Evolutionary conservation across 2,329 filamentous ascomycete genomes (phyloP).

Genomic region (Leptographium galeiforme): DNA sequence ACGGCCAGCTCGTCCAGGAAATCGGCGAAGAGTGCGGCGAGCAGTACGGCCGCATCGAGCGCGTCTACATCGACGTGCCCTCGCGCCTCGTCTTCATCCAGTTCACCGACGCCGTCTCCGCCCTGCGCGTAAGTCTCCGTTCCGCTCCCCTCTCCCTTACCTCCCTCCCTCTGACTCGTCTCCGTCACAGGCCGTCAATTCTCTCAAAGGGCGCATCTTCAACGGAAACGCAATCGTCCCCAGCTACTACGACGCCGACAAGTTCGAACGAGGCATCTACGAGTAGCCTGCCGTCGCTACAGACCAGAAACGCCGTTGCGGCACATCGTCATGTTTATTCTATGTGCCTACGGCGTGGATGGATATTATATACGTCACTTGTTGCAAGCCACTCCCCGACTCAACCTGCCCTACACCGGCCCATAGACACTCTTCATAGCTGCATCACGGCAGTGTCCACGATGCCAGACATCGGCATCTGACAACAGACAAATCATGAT

Average conservation of each 20-base stretch:
- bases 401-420: not conserved
- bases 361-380: not conserved
- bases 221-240: conserved; percentile 77
- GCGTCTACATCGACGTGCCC: conserved; percentile 58
- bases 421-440: no score
- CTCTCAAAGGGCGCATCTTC: conserved; percentile 75
- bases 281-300: not conserved
- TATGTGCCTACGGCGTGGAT: not conserved
- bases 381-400: not conserved
- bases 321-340: no score
- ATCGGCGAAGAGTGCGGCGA: conserved; percentile 84
- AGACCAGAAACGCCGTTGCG: not conserved
- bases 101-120: conserved; percentile 76
- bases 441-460: not conserved
- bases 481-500: not conserved
- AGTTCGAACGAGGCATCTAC: conserved; percentile 54
- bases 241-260: conserved; percentile 67
- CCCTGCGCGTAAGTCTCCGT: conserved; percentile 53
- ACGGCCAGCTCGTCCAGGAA: conserved; percentile 64
- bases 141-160: no score
- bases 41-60: conserved; percentile 71
- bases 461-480: not conserved
- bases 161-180: no score
- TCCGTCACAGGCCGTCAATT: conserved; percentile 61
- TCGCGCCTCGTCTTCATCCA: conserved; percentile 73